Base-by-base conservation (phyloP, 495 filamentous ascomycete species). In the Pyronema domesticum region DNA sequence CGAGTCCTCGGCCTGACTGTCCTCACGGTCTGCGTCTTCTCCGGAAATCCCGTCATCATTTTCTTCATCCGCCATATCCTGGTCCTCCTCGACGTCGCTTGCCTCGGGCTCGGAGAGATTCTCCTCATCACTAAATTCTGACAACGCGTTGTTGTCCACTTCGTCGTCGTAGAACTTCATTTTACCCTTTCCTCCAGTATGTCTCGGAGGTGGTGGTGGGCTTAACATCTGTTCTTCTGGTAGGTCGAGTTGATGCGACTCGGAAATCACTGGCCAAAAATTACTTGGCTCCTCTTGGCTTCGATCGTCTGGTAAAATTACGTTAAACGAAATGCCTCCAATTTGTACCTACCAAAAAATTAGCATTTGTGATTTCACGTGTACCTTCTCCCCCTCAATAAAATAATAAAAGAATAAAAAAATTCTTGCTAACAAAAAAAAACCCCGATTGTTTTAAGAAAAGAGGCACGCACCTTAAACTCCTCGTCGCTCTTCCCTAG, bases 21-120 rank as follows among this genome's bases (percentile, higher is more conserved):
- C 60, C 14, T 64, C 61, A 2, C 49, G 57, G 0, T 40, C 57
- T 9, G 47, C 56, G n/a, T 50, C 60, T 14, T 51, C 58, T 0
- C 47, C 57, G 7, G 59, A 58, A 0, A 46, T 49, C 0, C 51
- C 59, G 1, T 58, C 51, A 8, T 51, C 59, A 13, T 52, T 54
- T 1, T 52, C 60, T 37, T 56, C 55, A 18, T 54, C 55, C 6
- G 39, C 47, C 39, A 47, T 37, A n/a, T 56, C 53, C 4, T 44
- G 48, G 14, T 43, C 57, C 70, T 71, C 45, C 69, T 78, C 57
- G 60, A 65, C 63, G 13, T 73, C 58, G 40, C 56, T 57, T 30
- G 49, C 15, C 30, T 46, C 52, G n/a, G 37, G 46, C 13, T 30
- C 55, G 11, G 34, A 13, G 13, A 50, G 18, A 50, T 53, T 15